Conservation (phyloP, 345 rosid species). For the Citropsis articulata region DNA sequence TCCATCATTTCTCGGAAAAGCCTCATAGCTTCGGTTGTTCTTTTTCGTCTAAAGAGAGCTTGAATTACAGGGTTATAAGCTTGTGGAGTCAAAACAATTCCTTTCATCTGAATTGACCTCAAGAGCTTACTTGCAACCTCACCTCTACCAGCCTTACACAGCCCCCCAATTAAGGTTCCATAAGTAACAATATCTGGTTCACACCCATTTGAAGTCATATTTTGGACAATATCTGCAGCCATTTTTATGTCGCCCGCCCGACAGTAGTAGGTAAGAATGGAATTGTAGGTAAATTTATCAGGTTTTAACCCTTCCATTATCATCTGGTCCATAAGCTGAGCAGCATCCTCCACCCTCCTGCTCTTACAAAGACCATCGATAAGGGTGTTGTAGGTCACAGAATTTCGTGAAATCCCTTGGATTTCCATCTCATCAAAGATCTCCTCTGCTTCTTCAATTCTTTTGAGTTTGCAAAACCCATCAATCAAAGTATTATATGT, state of each 20-base stretch:
- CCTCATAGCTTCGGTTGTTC: conserved; percentile 64
- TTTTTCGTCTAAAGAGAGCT: conserved; percentile 62
- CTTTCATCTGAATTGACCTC: conserved; percentile 76
- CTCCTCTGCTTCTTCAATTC: conserved; percentile 78
- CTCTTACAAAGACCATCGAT: conserved; percentile 80
- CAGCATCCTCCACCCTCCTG: conserved; percentile 74
- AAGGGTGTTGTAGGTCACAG: conserved; percentile 82
- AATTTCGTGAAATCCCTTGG: conserved; percentile 79
- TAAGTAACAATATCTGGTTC: conserved; percentile 84
- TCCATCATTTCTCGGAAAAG: conserved; percentile 83
- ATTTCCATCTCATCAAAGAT: conserved; percentile 93
- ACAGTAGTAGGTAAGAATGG: conserved; percentile 72
- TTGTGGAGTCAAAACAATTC: conserved; percentile 64
- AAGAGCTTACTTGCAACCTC: conserved; percentile 71
- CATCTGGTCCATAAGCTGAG: conserved; percentile 91
- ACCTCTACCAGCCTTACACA: conserved; percentile 81
- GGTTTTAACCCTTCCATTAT: conserved; percentile 84
- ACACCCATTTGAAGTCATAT: conserved; percentile 73
- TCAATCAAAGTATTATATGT: conserved; percentile 86
- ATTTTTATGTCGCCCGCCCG: conserved; percentile 70
- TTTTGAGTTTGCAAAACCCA: conserved; percentile 80
- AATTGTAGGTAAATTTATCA: conserved; percentile 81
- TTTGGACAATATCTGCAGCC: conserved; percentile 83
- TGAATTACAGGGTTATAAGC: conserved; percentile 86
- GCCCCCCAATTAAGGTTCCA: conserved; percentile 75